Base-by-base conservation (phyloP, 164 flowering plant genomes). In the Akebia trifoliata region DNA sequence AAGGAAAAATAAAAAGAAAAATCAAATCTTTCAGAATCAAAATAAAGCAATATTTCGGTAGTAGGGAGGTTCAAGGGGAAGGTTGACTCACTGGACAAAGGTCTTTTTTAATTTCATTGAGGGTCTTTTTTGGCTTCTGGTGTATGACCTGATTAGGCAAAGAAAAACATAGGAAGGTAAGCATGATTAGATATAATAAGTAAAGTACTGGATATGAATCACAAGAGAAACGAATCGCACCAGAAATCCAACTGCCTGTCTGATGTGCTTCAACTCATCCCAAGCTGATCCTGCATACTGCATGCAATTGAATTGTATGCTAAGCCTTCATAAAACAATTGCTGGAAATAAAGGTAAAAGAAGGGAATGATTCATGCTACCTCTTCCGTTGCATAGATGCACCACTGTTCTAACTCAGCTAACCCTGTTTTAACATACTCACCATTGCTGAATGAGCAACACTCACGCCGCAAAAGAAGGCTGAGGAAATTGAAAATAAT, bases 211-310 rank as follows among this genome's bases (percentile, higher is more conserved):
- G 1, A 3, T 8, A 21, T 1, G 2, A 46, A 39, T 34, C 4
- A 43, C 25, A 11, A 42, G 29, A 20, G 2, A 21, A 22, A 52
- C 4, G n/a, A 57, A 21, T 9, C 69, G 20, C 47, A 93, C 99
- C 67, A 94, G 77, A 75, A 94, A 94, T 59, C 96, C 99, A 69
- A 94, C 97, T 53, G 99, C 99, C 73, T 90, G 91, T 62, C 97
- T 85, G 37, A 94, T 93, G 67, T 90, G 98, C 75, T 79, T 87
- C 68, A 90, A 66, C 69, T 90, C 94, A 64, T 90, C 97, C 99
- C 97, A 94, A 22, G 97, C 83, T 6, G 93, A 76, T 50, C 97
- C 97, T 38, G 90, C 86, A 72, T 79, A 90, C 99, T 86, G 82
- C 15, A 56, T 38, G 47, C 35, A 61, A 66, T 10, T 26, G 4